Evolutionary conservation across 192 early-diverging fungal species (phyloP), one percentile per base, ranked within the genome.

Genomic region (Coemansia brasiliensis): DNA sequence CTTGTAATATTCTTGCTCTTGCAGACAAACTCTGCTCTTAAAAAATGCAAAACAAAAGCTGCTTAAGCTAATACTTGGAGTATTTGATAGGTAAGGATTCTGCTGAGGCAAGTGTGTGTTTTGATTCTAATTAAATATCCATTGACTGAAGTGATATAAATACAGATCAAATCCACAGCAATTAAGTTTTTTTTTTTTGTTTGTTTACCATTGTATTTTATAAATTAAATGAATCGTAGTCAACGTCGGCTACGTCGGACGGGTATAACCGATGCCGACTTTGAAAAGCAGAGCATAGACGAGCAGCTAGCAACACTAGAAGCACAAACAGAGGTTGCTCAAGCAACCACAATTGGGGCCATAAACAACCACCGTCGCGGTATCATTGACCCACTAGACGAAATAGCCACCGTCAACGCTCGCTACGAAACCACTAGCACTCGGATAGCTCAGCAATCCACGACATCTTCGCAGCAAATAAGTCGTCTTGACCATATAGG

Each of bases 311-410:
- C 22, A 15, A 21, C 50, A 0, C 57, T 80, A 3, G 63, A 70
- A 20, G 37, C 40, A 8, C 39, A 58, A 57, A 38, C 74, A 5
- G 60, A 63, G 25, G 56, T 64, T 39, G 66, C 67, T 18, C 63
- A 65, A 16, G 57, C 67, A 9, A 32, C 57, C 8, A 62, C 60
- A 3, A 74, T 67, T 43, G 71, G 70, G 58, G 72, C 78, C 12
- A 67, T 80, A 52, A 64, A 61, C 49, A 71, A 57, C 63, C 61
- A 80, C 61, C 46, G 69, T 44, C 52, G 63, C 18, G 63, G 74
- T 55, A 61, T 66, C 35, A 57, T 70, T 5, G 78, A 80, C 32
- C 71, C 72, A 12, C 68, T 73, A 22, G 68, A 80, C 65, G 78
- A 74, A 41, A 61, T 74, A n/a, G 78, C 71, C 7, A 70, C 78